These are phyloP conservation scores for Starmerella etchellsii DNA, from an alignment of 805 yeast species.

Conservation along the genomic window DNA sequence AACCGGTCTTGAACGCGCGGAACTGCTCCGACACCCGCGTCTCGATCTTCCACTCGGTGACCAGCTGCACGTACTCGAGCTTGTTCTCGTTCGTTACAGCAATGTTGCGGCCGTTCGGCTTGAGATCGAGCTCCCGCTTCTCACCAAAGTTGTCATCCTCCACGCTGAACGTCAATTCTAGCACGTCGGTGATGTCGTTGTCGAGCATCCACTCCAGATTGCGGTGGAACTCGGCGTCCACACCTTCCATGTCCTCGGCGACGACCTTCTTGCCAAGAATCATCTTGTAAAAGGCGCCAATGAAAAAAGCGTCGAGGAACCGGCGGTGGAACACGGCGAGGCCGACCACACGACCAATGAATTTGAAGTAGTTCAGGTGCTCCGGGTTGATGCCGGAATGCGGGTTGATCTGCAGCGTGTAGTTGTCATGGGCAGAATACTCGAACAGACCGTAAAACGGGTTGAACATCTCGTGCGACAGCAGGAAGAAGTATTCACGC, in stretches of 20 bases:
- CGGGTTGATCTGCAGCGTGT: conserved; percentile 94
- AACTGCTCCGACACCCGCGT: conserved; percentile 92
- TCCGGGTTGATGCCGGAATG: conserved; percentile 95
- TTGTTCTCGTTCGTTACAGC: conserved; percentile 83
- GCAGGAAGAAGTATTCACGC: conserved; percentile 89
- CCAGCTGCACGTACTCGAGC: conserved; percentile 86
- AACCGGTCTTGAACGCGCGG: conserved; percentile 91
- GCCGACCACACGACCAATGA: conserved; percentile 96
- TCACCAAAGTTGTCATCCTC: conserved; percentile 93
- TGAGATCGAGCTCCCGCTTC: conserved; percentile 75
- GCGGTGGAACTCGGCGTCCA: conserved; percentile 91
- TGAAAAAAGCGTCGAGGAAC: conserved; percentile 94
- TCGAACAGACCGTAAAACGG: conserved; percentile 96
- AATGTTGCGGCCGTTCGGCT: conserved; percentile 73
- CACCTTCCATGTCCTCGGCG: conserved; percentile 96
- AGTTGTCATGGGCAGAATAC: conserved; percentile 95
- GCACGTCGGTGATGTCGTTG: conserved; percentile 77
- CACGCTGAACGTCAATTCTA: conserved; percentile 75
- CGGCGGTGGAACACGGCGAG: conserved; percentile 96
- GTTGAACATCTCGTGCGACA: conserved; percentile 97
- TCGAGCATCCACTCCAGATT: conserved; percentile 93
- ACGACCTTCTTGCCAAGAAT: conserved; percentile 90
- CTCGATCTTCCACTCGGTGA: conserved; percentile 90
- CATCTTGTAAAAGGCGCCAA: conserved; percentile 96
- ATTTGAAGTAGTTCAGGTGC: conserved; percentile 93